Base-by-base conservation (phyloP, 2,329 filamentous ascomycete species). In the Botryosphaeria agaves region DNA sequence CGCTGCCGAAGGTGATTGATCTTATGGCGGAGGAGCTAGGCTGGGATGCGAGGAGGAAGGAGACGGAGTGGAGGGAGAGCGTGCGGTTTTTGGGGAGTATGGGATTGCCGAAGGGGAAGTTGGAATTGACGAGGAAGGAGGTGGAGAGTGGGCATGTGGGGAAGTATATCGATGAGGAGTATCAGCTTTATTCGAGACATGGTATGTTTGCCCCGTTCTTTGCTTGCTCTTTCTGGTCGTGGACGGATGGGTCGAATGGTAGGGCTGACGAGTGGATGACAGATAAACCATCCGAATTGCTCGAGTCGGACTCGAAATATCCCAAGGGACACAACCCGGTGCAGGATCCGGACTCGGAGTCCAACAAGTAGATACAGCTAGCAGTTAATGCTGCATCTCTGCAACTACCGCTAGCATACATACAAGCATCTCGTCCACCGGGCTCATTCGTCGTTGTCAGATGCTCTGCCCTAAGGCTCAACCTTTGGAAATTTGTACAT, bases 21-120 rank as follows among this genome's bases (percentile, higher is more conserved):
- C 68, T 93, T 36, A 92, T 94, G 84, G 67, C 62, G 19, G 71
- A 78, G 43, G 84, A 94, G 59, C 61, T 93, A 35, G 66, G 73
- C 34, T 94, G 84, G 85, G 72, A 76, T 46, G 58, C 51, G 33
- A 64, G 64, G 41, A 63, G 85, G 38, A 78, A 82, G 56, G 76
- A 85, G 4, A 44, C 65, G 11, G 84, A 93, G 53, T 93, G 84
- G 83, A 76, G 63, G 47, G 74, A 91, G 36, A 71, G 59, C 5
- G 56, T 76, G 9, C 39, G 50, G 2, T 76, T 63, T 45, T 53
- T 76, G 14, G 60, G 59, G 15, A 70, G 66, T 25, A 76, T 76
- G 72, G 72, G 72, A 28, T 52, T 74, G 41, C 61, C 57, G 32
- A 69, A 63, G 57, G 56, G 52, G 33, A 69, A 72, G 48, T 55